These are phyloP conservation scores for Citropsis articulata DNA, from an alignment of 345 rosid genomes.

Conservation along the genomic window DNA sequence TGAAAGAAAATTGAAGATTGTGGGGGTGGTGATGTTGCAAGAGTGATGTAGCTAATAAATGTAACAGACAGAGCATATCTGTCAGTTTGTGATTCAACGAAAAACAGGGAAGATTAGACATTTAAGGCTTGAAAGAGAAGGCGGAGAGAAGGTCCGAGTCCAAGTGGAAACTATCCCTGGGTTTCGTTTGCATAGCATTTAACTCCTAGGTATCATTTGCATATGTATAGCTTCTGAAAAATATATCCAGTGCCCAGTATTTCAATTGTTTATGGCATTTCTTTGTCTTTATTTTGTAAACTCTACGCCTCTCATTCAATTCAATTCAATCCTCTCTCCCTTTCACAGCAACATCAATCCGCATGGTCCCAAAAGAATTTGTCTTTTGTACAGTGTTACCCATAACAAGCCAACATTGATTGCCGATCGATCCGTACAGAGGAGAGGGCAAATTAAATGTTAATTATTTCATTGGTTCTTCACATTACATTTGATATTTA, in stretches of 20 bases:
- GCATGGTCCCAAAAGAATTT: slow-evolving; percentile 23
- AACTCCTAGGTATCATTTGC: not conserved
- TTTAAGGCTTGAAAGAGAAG: slow-evolving; percentile 19
- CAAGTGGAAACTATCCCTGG: not conserved
- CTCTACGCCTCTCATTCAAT: not conserved
- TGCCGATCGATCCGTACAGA: not conserved
- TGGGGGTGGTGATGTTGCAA: slow-evolving; percentile 16
- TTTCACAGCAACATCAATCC: not conserved
- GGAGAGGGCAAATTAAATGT: slow-evolving; percentile 8
- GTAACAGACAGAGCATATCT: slow-evolving; percentile 27
- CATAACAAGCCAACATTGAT: slow-evolving; percentile 7
- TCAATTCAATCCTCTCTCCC: too few species aligned
- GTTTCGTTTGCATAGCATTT: slow-evolving; percentile 1
- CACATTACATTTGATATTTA: not conserved
- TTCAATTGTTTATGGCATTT: slow-evolving; percentile 1
- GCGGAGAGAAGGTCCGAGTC: not conserved
- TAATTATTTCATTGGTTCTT: not conserved
- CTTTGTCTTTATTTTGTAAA: not conserved
- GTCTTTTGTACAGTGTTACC: slow-evolving; percentile 8
- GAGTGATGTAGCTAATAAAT: slow-evolving; percentile 14
- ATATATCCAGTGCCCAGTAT: not conserved
- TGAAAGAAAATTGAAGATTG: not conserved
- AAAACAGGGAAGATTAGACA: slow-evolving; percentile 13
- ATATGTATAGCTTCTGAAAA: not conserved
- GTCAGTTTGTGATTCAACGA: slow-evolving; percentile 28